Evolutionary conservation across 495 filamentous ascomycete genomes (phyloP).

Genomic region (Trypethelium eluteriae): DNA sequence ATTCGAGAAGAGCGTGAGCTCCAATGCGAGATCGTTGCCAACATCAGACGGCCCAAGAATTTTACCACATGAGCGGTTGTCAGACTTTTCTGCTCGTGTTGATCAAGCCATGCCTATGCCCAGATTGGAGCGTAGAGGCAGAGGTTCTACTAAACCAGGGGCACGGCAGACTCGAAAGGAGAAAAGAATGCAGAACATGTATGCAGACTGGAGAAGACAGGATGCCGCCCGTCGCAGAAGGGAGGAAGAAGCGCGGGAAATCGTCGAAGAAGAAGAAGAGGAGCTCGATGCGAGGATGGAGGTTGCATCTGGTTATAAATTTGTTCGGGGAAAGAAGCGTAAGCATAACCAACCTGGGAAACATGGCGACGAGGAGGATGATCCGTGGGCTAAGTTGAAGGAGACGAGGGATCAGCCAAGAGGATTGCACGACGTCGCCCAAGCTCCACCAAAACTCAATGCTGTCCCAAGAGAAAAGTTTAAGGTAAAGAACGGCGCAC

Average conservation of each 20-base stretch:
- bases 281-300: constrained; percentile 43
- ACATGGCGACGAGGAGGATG: constrained; percentile 48
- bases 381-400: constrained; percentile 75
- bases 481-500: constrained; percentile 57
- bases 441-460: constrained; percentile 71
- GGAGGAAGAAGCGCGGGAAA: constrained; percentile 51
- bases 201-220: constrained; percentile 71
- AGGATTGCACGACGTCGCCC: constrained; percentile 67
- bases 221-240: constrained; percentile 49
- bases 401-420: constrained; percentile 43
- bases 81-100: constrained; percentile 76
- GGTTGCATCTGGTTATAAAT: constrained; percentile 43
- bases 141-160: constrained; percentile 30
- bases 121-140: constrained; percentile 34
- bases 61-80: constrained; percentile 69
- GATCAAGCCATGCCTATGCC: constrained; percentile 74
- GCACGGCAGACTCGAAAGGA: constrained; percentile 66
- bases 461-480: constrained; percentile 59
- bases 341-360: constrained; percentile 36
- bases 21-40: constrained; percentile 13
- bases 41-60: constrained; percentile 52
- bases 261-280: constrained; percentile 58
- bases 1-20: not conserved
- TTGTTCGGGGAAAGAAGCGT: constrained; percentile 45
- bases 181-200: constrained; percentile 71